These are phyloP conservation scores for Paramarasmius palmivorus DNA, from an alignment of 1,284 basidiomycete species.

Conservation along the genomic window DNA sequence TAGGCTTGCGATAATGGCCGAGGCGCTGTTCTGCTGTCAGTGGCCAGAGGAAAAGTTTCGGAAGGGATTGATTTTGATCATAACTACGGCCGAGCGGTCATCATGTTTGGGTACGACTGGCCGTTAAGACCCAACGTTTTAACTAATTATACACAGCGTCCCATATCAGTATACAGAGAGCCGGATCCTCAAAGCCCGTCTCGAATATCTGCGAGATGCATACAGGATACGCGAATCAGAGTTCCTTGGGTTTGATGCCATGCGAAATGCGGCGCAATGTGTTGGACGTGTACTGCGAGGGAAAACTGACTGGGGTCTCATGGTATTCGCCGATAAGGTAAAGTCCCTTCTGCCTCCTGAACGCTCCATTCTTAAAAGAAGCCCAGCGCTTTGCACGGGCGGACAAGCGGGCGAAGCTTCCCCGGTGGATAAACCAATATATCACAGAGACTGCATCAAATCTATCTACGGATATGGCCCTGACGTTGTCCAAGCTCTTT, in stretches of 20 bases:
- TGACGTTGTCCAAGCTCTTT: constrained; percentile 95
- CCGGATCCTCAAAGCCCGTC: constrained; percentile 93
- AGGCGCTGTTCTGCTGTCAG: constrained; percentile 94
- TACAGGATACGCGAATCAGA: constrained; percentile 98
- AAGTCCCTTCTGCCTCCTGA: constrained; percentile 18
- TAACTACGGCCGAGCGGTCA: constrained; percentile 97
- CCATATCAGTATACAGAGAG: constrained; percentile 99
- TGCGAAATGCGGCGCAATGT: constrained; percentile 99
- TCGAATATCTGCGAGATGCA: constrained; percentile 98
- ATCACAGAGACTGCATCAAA: constrained; percentile 98
- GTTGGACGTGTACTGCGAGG: constrained; percentile 97
- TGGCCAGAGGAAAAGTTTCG: constrained; percentile 98
- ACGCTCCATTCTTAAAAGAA: background rate
- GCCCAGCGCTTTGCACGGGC: constrained; percentile 90
- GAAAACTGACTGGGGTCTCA: constrained; percentile 99
- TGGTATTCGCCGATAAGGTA: constrained; percentile 99
- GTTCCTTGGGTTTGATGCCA: constrained; percentile 98
- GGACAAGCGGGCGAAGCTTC: constrained; percentile 96
- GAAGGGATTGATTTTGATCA: constrained; percentile 99
- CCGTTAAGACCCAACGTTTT: constrained; percentile 8
- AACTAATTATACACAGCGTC: constrained; percentile 53
- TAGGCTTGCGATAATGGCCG: constrained; percentile 99
- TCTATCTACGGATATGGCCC: constrained; percentile 97
- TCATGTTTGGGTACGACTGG: constrained; percentile 92
- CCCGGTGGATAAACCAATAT: constrained; percentile 99